Evolutionary conservation across 345 rosid genomes (phyloP), one percentile per base, ranked within the genome.

Genomic region (Ailanthus altissimus): DNA sequence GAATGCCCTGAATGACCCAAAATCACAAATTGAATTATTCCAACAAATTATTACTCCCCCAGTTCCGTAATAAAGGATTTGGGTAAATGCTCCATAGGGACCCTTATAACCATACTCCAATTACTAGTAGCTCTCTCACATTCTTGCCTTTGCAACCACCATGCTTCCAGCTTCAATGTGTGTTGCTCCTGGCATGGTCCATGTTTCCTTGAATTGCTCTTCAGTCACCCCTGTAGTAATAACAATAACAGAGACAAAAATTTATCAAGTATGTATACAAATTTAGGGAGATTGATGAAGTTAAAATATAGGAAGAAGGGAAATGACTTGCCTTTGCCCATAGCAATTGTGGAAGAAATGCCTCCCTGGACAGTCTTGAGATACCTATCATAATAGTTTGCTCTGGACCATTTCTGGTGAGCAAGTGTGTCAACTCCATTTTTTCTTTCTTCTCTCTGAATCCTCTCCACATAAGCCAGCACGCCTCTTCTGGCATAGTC

Each of bases 341-440:
- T 94, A 32, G 98, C 99, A 57, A 98, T 96, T 61, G 98, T 94
- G 75, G 99, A 94, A 58, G 98, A 89, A 46, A 94, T 92, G 66
- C 99, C 99, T 74, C 99, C 97, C 83, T 94, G 97, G 58, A 97
- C 88, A 4, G 93, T 88, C 89, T 88, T 97, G 67, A 94, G 97
- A 63, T 97, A 97, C 82, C 90, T 79, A 69, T 92, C 97, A 75
- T 94, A 97, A 68, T 79, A 97, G 83, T 94, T 92, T 6, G 99
- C 98, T 64, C 98, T 98, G 0, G 98, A 97, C 98, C 99, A 94
- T 82, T 97, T 94, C 85, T 97, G 99, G 83, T 97, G 99, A 28
- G 94, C 94, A 21, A 94, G 88, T 13, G 99, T 97, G 83, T 92
- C 99, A 21, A 97, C 94, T 8, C 94, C 99, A 75, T 94, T 84